phyloP scores from a whole-genome alignment of 768 basidiomycete species.

The Auricularia sp. region DNA sequence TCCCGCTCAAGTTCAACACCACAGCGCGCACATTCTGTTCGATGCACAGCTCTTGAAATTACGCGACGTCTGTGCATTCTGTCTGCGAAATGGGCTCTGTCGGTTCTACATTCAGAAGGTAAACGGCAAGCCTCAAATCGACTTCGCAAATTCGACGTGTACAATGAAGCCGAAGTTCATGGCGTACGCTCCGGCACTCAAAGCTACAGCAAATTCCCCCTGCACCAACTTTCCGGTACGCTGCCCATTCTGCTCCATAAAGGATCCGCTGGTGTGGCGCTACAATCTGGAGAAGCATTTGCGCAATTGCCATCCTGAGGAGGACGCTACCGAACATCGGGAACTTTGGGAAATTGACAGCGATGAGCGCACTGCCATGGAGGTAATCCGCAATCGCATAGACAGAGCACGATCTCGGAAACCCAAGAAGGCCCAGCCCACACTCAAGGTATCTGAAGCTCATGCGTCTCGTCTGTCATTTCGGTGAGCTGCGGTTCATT shows the following conservation, averaged over 20 bases:
- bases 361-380: not conserved
- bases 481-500: not conserved
- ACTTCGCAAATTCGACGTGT: not conserved
- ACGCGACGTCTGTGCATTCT: not conserved
- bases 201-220: not conserved
- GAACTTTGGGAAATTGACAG: not conserved
- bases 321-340: not conserved
- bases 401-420: not conserved
- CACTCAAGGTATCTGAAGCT: not conserved
- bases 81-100: not conserved
- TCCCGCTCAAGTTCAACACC: not conserved
- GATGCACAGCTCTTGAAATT: not conserved
- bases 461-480: not conserved
- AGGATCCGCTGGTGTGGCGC: not conserved
- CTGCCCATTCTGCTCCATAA: not conserved
- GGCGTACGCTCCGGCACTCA: not conserved
- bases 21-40: not conserved
- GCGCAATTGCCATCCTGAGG: not conserved
- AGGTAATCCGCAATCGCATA: not conserved
- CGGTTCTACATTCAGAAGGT: not conserved
- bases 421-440: not conserved
- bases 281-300: not conserved
- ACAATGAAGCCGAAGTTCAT: not conserved
- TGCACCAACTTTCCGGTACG: not conserved
- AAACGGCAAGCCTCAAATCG: not conserved